Evolutionary conservation across 169 alveolate genomes (phyloP).

Genomic region (Plasmodium billcollinsi): DNA sequence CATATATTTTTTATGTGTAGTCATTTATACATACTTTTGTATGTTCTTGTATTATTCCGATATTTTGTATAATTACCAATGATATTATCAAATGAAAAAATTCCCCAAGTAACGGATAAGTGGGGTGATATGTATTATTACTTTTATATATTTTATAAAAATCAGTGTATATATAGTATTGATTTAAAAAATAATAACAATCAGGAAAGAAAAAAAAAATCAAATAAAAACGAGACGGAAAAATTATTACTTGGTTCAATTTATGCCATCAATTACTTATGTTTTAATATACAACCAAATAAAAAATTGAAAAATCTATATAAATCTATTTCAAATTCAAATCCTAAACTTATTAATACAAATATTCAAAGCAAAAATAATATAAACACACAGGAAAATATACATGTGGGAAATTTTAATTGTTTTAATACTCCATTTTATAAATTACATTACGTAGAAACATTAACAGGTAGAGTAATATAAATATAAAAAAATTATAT

Average conservation of each 20-base stretch:
- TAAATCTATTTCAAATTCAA: constrained; percentile 18
- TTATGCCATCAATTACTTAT: constrained; percentile 66
- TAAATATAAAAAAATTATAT: not conserved
- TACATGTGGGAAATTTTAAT: constrained; percentile 68
- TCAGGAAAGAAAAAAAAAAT: constrained; percentile 24
- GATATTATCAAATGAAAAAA: constrained; percentile 37
- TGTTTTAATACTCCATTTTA: constrained; percentile 66
- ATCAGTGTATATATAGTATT: constrained; percentile 60
- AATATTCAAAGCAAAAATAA: constrained; percentile 34
- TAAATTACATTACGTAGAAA: constrained; percentile 66
- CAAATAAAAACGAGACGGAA: constrained; percentile 43
- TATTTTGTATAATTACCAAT: not conserved
- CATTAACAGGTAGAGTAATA: constrained; percentile 37
- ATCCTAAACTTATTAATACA: constrained; percentile 29
- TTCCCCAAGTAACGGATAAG: constrained; percentile 12
- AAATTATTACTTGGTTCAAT: constrained; percentile 63
- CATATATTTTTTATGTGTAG: too few species aligned
- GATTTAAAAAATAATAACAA: constrained; percentile 40
- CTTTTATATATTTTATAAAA: constrained; percentile 72
- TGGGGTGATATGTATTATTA: constrained; percentile 40
- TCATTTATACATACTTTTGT: too few species aligned
- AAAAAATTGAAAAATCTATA: constrained; percentile 62
- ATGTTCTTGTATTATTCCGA: too few species aligned
- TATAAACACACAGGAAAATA: constrained; percentile 33
- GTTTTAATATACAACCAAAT: constrained; percentile 76